phyloP scores from a whole-genome alignment of 805 yeast genomes.

The Lipomyces kockii region DNA sequence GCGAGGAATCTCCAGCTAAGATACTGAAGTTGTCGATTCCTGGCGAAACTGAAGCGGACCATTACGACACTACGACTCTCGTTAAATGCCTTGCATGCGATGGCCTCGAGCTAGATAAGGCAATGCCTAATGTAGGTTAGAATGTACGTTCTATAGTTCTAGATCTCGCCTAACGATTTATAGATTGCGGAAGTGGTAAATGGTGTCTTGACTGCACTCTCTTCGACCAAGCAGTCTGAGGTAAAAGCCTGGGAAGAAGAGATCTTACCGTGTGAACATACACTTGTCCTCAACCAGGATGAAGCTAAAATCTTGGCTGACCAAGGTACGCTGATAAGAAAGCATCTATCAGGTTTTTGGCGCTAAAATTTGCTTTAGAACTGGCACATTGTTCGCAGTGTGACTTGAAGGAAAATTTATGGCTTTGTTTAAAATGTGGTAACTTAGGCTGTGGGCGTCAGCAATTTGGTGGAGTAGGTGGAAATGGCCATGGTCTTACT shows the following conservation, averaged over 20 bases:
- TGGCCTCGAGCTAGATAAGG: constrained; percentile 21
- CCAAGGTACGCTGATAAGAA: constrained; percentile 15
- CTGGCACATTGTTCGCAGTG: constrained; percentile 47
- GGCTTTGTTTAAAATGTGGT: constrained; percentile 95
- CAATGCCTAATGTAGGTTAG: constrained; percentile 13
- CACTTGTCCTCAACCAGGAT: constrained; percentile 57
- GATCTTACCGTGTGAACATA: constrained; percentile 77
- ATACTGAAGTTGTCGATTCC: constrained; percentile 69
- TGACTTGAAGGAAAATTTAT: constrained; percentile 70
- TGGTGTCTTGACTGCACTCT: constrained; percentile 59
- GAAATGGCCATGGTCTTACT: constrained; percentile 84
- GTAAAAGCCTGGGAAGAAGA: constrained; percentile 92
- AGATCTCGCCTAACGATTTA: background rate
- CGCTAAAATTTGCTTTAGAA: constrained; percentile 5
- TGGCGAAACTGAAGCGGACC: constrained; percentile 65
- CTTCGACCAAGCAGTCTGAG: constrained; percentile 66
- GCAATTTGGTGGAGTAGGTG: constrained; percentile 93
- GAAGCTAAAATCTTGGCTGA: constrained; percentile 24
- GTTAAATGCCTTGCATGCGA: constrained; percentile 51
- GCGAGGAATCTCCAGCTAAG: constrained; percentile 50
- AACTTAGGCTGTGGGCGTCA: constrained; percentile 91
- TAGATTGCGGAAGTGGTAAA: constrained; percentile 47
- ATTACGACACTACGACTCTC: constrained; percentile 54
- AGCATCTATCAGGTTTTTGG: background rate
- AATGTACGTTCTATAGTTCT: background rate